A percentile compares a stretch with the other conserved stretches of the same genome.
Evolutionary conservation across 208 protist genomes (phyloP).

Genomic region (Crithidia acanthocephali): DNA sequence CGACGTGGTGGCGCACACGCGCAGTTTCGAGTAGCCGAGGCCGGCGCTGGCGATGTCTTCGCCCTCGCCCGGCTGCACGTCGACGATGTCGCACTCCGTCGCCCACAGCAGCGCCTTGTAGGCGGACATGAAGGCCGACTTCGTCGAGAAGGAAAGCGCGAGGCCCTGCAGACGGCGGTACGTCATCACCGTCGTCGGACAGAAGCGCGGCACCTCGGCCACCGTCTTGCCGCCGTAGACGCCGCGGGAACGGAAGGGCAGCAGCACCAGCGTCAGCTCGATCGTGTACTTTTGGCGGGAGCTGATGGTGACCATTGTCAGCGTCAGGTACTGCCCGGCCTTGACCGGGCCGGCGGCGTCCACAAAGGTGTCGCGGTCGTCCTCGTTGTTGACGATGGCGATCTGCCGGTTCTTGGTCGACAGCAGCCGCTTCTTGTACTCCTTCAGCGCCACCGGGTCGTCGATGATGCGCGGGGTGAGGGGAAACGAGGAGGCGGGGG

Average conservation of each 20-base stretch:
- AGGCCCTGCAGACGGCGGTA: slow-evolving; percentile 67
- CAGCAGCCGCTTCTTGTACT: slow-evolving; percentile 71
- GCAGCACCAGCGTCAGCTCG: slow-evolving; percentile 72
- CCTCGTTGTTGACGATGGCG: slow-evolving; percentile 51
- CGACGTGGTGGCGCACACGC: slow-evolving; percentile 60
- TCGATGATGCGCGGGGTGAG: slow-evolving; percentile 71
- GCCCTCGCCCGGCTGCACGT: slow-evolving; percentile 27
- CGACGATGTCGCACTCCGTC: slow-evolving; percentile 80
- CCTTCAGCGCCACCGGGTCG: slow-evolving; percentile 53
- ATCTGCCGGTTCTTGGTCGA: slow-evolving; percentile 45
- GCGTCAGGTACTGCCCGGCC: slow-evolving; percentile 50
- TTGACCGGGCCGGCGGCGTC: slow-evolving; percentile 5
- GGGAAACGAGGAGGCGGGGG: slow-evolving; percentile 65
- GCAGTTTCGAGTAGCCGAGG: slow-evolving; percentile 46
- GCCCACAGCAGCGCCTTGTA: slow-evolving; percentile 87
- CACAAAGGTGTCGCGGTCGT: slow-evolving; percentile 59
- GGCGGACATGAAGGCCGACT: slow-evolving; percentile 75
- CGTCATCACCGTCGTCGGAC: slow-evolving; percentile 41
- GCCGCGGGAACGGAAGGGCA: slow-evolving; percentile 57
- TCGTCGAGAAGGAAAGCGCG: slow-evolving; percentile 73
- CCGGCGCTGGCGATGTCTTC: slow-evolving; percentile 20
- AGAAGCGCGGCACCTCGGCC: slow-evolving; percentile 74
- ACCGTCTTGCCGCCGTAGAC: slow-evolving; percentile 48
- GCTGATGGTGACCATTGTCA: slow-evolving; percentile 76
- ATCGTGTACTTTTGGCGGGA: slow-evolving; percentile 62